Base-by-base conservation (phyloP, 2,329 filamentous ascomycete species). In the Coniochaeta prunicola region DNA sequence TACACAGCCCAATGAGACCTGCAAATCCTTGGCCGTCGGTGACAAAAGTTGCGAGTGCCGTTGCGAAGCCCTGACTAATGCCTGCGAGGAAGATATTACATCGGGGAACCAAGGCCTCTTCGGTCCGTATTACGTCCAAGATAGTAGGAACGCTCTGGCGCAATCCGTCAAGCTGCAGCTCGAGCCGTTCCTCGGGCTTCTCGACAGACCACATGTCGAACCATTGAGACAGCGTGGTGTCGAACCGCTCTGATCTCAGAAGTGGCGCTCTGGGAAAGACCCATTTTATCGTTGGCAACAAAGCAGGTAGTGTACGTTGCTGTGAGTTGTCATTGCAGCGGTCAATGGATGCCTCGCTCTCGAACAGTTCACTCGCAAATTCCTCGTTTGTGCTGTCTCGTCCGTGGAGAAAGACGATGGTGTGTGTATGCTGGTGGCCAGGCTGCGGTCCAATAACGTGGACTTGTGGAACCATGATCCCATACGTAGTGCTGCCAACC, bases 191-290 rank as follows among this genome's bases (percentile, higher is more conserved):
- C 2, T 68, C 57, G 10, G 76, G 73, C 58, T 76, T 66, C 21
- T 68, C 63, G 0, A 76, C 67, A 54, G 77, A 74, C 68, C 71
- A 76, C 40, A 78, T 71, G 63, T 83, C 78, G 64, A 81, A 83
- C 80, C 79, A 83, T 59, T 79, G 75, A 10, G 72, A 71, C 59
- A 58, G 50, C 8, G 30, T 33, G 30, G n/a, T 45, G 7, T 45
- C 33, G 56, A 60, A 26, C 30, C 56, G 53, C 42, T 69, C 68
- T 42, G 67, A 65, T 57, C 66, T 58, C 28, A 64, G 63, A 26
- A 65, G 38, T 12, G 71, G 71, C 1, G 77, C 74, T 58, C 73
- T 70, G 6, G 79, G 78, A 53, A 81, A 81, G 8, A 81, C 77
- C 76, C 77, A 81, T 56, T 74, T 73, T 62, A 79, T 72, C 1